These are phyloP conservation scores for Kodamaea fungicola DNA, from an alignment of 1,139 yeast genomes.

Conservation along the genomic window DNA sequence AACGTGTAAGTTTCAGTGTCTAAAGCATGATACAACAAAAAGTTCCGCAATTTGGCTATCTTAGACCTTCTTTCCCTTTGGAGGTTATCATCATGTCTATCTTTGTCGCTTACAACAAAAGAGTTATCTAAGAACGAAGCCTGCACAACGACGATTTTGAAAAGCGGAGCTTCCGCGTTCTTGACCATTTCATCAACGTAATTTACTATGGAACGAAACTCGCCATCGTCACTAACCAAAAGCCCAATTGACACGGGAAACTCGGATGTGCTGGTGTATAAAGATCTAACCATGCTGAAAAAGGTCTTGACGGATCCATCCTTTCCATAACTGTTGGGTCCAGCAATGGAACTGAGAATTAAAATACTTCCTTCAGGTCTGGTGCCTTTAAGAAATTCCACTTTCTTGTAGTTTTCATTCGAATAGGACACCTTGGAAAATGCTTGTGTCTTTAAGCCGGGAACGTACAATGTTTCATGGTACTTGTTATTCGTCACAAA, in stretches of 20 bases:
- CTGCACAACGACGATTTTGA: slow-evolving; percentile 22
- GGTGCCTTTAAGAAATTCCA: too few relatives aligned
- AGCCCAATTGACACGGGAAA: slow-evolving; percentile 27
- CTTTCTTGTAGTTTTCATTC: too few relatives aligned
- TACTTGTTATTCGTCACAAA: too few relatives aligned
- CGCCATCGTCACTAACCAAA: slow-evolving; percentile 23
- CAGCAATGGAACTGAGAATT: slow-evolving; percentile 21
- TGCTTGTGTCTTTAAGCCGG: not conserved
- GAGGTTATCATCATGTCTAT: slow-evolving; percentile 28
- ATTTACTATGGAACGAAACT: slow-evolving; percentile 18
- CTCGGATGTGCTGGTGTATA: slow-evolving; percentile 11
- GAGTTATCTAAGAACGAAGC: slow-evolving; percentile 33
- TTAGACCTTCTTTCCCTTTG: slow-evolving; percentile 32
- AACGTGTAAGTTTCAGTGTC: slow-evolving; percentile 33
- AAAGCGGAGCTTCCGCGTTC: slow-evolving; percentile 8
- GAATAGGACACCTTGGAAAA: slow-evolving; percentile 7
- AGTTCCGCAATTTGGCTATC: slow-evolving; percentile 36
- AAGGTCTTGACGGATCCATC: slow-evolving; percentile 22
- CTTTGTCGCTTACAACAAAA: slow-evolving; percentile 17
- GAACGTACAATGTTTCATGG: too few relatives aligned
- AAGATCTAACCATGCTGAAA: slow-evolving; percentile 18
- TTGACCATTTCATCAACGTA: slow-evolving; percentile 5
- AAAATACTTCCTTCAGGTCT: slow-evolving; percentile 2
- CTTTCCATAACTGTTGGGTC: slow-evolving; percentile 26
- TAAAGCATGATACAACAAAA: slow-evolving; percentile 26